A percentile compares a stretch with the other conserved stretches of the same genome.
phyloP scores from a whole-genome alignment of 495 filamentous ascomycete species.

The Pyrenula massariospora region DNA sequence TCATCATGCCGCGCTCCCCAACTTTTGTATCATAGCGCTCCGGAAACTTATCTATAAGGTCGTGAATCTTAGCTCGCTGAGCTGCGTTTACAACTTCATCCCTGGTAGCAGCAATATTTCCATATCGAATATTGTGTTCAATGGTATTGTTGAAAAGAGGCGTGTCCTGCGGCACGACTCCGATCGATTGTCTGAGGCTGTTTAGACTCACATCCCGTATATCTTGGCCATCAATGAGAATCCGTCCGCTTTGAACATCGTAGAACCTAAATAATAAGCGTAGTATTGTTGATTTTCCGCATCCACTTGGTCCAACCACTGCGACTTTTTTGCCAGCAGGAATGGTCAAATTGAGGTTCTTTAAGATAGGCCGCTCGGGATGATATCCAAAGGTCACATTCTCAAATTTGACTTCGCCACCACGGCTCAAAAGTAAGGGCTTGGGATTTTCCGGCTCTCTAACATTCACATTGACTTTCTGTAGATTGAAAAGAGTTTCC shows the following conservation, averaged over 20 bases:
- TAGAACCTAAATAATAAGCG: conserved; percentile 90
- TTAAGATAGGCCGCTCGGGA: conserved; percentile 75
- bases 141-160: conserved; percentile 94
- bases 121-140: conserved; percentile 90
- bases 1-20: conserved; percentile 96
- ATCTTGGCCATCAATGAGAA: conserved; percentile 89
- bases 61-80: conserved; percentile 70
- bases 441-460: conserved; percentile 64
- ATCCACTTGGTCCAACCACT: conserved; percentile 88
- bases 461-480: conserved; percentile 89
- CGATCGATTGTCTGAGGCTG: conserved; percentile 74
- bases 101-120: conserved; percentile 64
- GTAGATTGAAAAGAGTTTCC: conserved; percentile 98
- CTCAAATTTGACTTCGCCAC: conserved; percentile 85
- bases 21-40: conserved; percentile 88
- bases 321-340: conserved; percentile 93
- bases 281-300: conserved; percentile 90
- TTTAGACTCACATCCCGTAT: conserved; percentile 72
- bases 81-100: conserved; percentile 68
- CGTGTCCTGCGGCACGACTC: conserved; percentile 95
- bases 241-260: conserved; percentile 76
- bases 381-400: conserved; percentile 94
- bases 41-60: conserved; percentile 65
- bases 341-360: conserved; percentile 74
- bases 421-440: conserved; percentile 54